These are phyloP conservation scores for Neonectria magnoliae DNA, from an alignment of 2,329 filamentous ascomycete species.

Conservation along the genomic window DNA sequence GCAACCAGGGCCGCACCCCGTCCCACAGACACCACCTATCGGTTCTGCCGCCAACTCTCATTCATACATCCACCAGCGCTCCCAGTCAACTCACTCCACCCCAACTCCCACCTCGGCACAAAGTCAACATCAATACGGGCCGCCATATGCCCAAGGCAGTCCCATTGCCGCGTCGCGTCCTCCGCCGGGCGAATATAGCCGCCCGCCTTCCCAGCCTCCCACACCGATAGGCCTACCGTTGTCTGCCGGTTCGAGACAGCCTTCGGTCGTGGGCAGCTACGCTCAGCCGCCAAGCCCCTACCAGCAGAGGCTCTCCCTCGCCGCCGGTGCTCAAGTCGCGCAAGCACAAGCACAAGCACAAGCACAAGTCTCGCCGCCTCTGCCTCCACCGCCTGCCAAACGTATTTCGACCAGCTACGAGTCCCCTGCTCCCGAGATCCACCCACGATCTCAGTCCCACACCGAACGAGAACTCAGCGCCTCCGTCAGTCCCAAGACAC, in stretches of 20 bases:
- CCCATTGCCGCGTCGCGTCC: slow-evolving; percentile 59
- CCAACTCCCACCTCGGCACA: slow-evolving; percentile 71
- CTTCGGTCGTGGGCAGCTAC: slow-evolving; percentile 53
- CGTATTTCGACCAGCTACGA: slow-evolving; percentile 59
- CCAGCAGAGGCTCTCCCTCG: slow-evolving; percentile 58
- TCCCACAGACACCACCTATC: slow-evolving; percentile 62
- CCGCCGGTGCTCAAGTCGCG: slow-evolving; percentile 42
- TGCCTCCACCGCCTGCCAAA: slow-evolving; percentile 49
- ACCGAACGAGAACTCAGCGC: slow-evolving; percentile 75
- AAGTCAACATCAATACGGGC: slow-evolving; percentile 64
- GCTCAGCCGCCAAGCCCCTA: slow-evolving; percentile 68
- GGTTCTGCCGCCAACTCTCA: slow-evolving; percentile 52
- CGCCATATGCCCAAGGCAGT: slow-evolving; percentile 63
- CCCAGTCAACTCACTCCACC: slow-evolving; percentile 67
- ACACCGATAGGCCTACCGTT: slow-evolving; percentile 64
- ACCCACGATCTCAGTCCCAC: slow-evolving; percentile 62
- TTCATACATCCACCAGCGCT: slow-evolving; percentile 58
- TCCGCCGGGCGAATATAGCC: slow-evolving; percentile 54
- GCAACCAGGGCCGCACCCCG: slow-evolving; percentile 47
- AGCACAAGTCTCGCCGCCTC: slow-evolving; percentile 49
- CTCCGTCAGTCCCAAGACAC: slow-evolving; percentile 83
- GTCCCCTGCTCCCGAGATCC: slow-evolving; percentile 52
- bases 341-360: slow-evolving; percentile 45
- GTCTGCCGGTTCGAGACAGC: slow-evolving; percentile 54
- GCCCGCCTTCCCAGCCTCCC: slow-evolving; percentile 64